Evolutionary conservation across 257 asterid species (phyloP), one percentile per base, ranked within the genome.

Genomic region (Penstemon newberryi): DNA sequence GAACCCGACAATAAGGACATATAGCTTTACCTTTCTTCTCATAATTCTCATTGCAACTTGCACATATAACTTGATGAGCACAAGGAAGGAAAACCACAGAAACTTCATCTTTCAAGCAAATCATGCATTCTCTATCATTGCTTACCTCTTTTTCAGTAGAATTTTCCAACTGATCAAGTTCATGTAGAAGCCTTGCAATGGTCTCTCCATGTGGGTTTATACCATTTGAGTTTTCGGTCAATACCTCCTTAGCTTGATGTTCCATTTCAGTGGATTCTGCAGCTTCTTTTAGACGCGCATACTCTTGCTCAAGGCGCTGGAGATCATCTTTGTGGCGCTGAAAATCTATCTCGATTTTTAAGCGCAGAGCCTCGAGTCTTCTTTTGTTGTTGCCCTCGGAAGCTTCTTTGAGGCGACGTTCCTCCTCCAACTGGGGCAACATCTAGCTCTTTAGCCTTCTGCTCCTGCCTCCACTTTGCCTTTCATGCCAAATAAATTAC

Each of bases 1-100:
- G 95, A 43, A 78, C 86, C 70, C 92, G 66, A 61, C 99, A 90
- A 66, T 81, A 73, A 1, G 92, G 91, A 74, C 97, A 93, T 2
- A 55, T 51, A 37, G 88, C 92, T 70, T 67, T 85, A 42, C 99
- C 96, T 78, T 80, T 90, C 86, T 79, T 84, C 43, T 88, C 87
- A 8, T 82, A 86, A 51, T 53, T 75, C 41, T 88, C 97, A 3
- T 88, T 90, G 80, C 97, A 93, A 79, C 54, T 88, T 9, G 84
- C 89, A 3, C 99, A 93, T 43, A 93, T 65, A 55, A 93, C 91
- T 65, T 88, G 91, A 82, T 88, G 97, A 12, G 96, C 87, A 44
- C 99, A 93, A 40, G 99, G 99, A 15, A 93, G 95, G 65, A 90
- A 93, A 36, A 93, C 96, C 0, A 93, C 88, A 7, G 96, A 93